Base-by-base conservation (phyloP, 2,329 filamentous ascomycete genomes). In the Aspergillus thermomutatus region DNA sequence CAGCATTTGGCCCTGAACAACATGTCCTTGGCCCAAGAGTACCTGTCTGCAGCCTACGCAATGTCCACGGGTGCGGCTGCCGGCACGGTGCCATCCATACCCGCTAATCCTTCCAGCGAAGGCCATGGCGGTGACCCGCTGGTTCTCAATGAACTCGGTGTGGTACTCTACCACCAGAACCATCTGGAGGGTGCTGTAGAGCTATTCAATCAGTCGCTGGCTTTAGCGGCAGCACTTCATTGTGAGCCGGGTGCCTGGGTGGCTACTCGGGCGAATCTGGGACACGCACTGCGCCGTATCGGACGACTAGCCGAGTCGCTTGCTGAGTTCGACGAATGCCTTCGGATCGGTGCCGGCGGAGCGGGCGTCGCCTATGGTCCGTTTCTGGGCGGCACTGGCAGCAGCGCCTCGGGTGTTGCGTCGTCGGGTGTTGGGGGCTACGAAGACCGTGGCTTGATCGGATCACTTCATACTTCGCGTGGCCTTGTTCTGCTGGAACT, bases 1-100 rank as follows among this genome's bases (percentile, higher is more conserved):
- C 95, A 99, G 73, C 95, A 99, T 74, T 87, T 97, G 49, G 91
- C 93, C 19, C 83, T 99, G 58, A 96, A 96, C 74, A 97, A 99
- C 67, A 90, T 97, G 84, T 87, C 87, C 0, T 82, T 97, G 17
- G 94, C 95, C 0, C 90, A 95, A 62, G 94, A 99, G 72, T 99
- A 97, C 72, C 83, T 97, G 47, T 92, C 91, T 67, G 92, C 91
- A 3, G 92, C 94, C 0, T 95, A 94, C 72, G 82, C 84, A 5
- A 79, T 79, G 76, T 79, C 77, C 11, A 77, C 76, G 4, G 76
- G 77, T 1, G 69, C 73, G 19, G 60, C 71, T 3, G 67, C 71
- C 5, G 66, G 64, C 17, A 66, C 66, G 7, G 60, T 67, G 23
- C 61, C 68, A 28, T 63, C 63, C 4, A 66, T 71, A 26, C 61